Conservation (phyloP, 306 rosid genomes). For the Cucumis cinereus region DNA sequence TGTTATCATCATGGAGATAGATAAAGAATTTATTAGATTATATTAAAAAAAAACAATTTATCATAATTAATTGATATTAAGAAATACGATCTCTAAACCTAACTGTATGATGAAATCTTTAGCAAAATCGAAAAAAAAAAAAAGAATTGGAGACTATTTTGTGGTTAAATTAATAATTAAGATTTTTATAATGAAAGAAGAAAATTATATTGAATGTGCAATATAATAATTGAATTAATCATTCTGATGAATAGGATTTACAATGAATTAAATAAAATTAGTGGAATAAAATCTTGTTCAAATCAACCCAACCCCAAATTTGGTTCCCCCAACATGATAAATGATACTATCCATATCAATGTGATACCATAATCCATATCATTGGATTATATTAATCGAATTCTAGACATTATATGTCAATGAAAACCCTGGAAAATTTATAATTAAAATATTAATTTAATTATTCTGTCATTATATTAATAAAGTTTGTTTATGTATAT, state of each 20-base stretch:
- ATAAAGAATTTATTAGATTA: too few species aligned
- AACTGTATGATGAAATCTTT: too few species aligned
- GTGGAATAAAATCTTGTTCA: conserved; percentile 3
- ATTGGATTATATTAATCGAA: not conserved
- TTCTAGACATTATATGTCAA: not conserved
- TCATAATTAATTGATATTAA: too few species aligned
- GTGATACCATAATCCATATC: not conserved
- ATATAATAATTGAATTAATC: not conserved
- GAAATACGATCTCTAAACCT: too few species aligned
- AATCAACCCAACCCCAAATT: not conserved
- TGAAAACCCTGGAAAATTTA: not conserved
- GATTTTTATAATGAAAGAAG: not conserved
- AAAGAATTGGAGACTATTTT: too few species aligned
- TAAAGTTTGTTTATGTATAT: not conserved
- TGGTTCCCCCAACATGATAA: not conserved
- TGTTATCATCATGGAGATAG: too few species aligned
- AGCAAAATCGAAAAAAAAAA: too few species aligned
- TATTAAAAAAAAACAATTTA: too few species aligned
- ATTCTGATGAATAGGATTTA: not conserved
- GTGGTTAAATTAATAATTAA: not conserved
- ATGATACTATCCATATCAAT: not conserved
- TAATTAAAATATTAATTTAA: not conserved
- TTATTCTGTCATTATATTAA: not conserved
- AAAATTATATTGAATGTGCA: not conserved
- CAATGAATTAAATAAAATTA: not conserved